Evolutionary conservation across 31 red algal species (phyloP).

Genomic region (Odonthalia washingtoniensis): DNA sequence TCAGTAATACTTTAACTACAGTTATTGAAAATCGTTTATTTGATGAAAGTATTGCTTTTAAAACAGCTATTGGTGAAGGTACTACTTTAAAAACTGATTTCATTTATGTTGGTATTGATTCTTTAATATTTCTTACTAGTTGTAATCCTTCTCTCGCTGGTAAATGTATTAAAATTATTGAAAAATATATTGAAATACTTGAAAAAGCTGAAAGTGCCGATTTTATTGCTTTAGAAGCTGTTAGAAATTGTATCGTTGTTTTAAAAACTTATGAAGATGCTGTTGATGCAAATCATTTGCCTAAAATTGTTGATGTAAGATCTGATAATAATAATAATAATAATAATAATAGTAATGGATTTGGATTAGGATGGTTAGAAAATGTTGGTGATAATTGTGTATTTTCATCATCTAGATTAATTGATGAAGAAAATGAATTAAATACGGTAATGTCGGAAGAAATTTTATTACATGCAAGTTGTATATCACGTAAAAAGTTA

Average conservation of each 20-base stretch:
- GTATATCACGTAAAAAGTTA: constrained; percentile 44
- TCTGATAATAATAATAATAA: constrained; percentile 1
- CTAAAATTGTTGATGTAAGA: constrained; percentile 54
- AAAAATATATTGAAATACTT: constrained; percentile 64
- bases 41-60: constrained; percentile 61
- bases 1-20: constrained; percentile 42
- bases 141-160: constrained; percentile 59
- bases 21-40: constrained; percentile 64
- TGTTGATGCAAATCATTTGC: constrained; percentile 52
- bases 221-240: constrained; percentile 66
- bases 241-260: constrained; percentile 60
- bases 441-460: constrained; percentile 64
- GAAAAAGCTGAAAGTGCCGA: constrained; percentile 75
- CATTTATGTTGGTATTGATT: constrained; percentile 51
- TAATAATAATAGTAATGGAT: neutral
- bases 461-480: constrained; percentile 47
- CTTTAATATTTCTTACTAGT: constrained; percentile 53
- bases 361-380: constrained; percentile 65
- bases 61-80: constrained; percentile 59
- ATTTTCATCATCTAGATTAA: constrained; percentile 70
- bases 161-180: constrained; percentile 48
- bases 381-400: constrained; percentile 66
- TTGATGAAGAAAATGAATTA: constrained; percentile 47
- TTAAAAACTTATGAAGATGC: constrained; percentile 64
- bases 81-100: constrained; percentile 72